Base-by-base conservation (phyloP, 176 grass and related monocot species). In the Canna indica region DNA sequence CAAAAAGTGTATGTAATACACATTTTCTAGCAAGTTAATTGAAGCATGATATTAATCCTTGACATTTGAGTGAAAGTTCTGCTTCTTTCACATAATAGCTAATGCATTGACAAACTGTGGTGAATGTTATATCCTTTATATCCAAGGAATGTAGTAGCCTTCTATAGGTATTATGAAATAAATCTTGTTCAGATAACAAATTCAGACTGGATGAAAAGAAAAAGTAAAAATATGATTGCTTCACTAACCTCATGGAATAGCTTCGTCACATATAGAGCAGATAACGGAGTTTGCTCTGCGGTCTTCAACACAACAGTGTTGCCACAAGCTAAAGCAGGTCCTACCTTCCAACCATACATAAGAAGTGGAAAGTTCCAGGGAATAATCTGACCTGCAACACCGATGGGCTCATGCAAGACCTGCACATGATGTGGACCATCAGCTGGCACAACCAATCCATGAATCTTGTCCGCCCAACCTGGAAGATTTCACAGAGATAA, bases 331-430 rank as follows among this genome's bases (percentile, higher is more conserved):
- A 92, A 70, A 52, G 94, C 94, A 7, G 94, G 89, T 5, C 83
- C 93, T 34, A 96, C 84, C 77, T 96, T 96, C 93, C 93, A 96
- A 1, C 79, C 88, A 71, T 79, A 96, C 86, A 96, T 91, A 74
- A 91, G 83, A 36, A 96, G 86, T 26, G 93, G 86, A 74, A 91
- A 91, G 72, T 96, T 91, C 93, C 88, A 91, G 15, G 93, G 93
- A 70, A 96, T 90, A 74, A 96, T 85, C 80, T 96, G 93, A 0
- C 88, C 93, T 0, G 66, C 85, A 5, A 96, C 93, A 61, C 93
- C 93, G 45, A 97, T 66, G 30, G 93, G 93, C 79, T 97, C 93
- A 64, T 87, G 76, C 58, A 97, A 67, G 71, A 97, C 93, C 81
- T 90, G 93, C 17, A 77, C 92, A 56, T 85, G 81, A 59, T 89